phyloP scores from a whole-genome alignment of 1,284 basidiomycete species.

The Ganoderma boninense region DNA sequence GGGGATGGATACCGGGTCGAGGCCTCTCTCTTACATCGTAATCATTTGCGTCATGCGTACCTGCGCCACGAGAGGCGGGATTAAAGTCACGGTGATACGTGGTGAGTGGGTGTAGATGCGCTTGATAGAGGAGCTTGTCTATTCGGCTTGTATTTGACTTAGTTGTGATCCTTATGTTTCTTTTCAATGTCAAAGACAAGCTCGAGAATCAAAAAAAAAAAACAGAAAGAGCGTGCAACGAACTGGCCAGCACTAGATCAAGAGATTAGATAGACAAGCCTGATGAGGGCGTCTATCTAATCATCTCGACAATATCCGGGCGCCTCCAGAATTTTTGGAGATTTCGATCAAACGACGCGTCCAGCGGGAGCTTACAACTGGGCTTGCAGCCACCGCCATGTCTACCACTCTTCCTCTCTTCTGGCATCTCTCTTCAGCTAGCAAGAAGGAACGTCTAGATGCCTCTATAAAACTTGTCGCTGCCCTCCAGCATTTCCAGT shows the following conservation, averaged over 20 bases:
- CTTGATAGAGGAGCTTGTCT: too few relatives aligned
- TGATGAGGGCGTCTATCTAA: conserved; percentile 22
- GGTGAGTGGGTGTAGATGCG: not conserved
- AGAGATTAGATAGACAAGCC: conserved; percentile 20
- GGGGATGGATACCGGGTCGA: conserved; percentile 6
- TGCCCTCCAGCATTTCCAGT: conserved; percentile 86
- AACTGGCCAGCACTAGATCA: too few relatives aligned
- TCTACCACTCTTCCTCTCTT: conserved; percentile 89
- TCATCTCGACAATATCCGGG: conserved; percentile 12
- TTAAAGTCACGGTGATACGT: not conserved
- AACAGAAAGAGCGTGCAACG: too few relatives aligned
- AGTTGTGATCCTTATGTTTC: not conserved
- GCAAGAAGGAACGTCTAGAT: conserved; percentile 81
- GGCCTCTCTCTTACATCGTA: conserved; percentile 1
- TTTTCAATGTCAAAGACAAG: not conserved
- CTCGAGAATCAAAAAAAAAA: too few relatives aligned
- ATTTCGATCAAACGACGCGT: not conserved
- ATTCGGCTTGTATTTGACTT: not conserved
- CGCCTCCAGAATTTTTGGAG: conserved; percentile 29
- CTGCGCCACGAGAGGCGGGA: conserved; percentile 13
- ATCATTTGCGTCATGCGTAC: conserved; percentile 23
- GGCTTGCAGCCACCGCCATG: conserved; percentile 51
- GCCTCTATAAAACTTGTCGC: conserved; percentile 88
- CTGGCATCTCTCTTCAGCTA: conserved; percentile 92
- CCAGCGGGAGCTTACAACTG: not conserved